These are phyloP conservation scores for Microdochium nivale DNA, from an alignment of 2,329 filamentous ascomycete species.

Conservation along the genomic window DNA sequence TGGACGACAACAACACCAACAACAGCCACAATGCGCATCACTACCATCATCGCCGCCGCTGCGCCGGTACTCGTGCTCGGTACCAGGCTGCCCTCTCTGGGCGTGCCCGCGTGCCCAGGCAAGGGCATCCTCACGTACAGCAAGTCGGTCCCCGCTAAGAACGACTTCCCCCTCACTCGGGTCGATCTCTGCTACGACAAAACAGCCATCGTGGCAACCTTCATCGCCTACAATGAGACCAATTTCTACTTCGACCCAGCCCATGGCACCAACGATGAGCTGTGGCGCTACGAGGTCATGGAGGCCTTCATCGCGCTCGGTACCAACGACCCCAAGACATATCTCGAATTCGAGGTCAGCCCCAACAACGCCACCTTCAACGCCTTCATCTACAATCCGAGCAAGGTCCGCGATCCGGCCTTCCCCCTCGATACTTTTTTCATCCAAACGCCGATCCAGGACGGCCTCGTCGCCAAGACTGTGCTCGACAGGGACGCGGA, in stretches of 20 bases:
- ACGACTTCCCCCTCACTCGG: constrained; percentile 31
- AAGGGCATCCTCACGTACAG: constrained; percentile 27
- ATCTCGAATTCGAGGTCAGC: constrained; percentile 41
- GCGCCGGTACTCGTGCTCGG: neutral
- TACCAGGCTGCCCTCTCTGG: constrained; percentile 14
- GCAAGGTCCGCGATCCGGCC: constrained; percentile 30
- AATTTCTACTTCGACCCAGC: constrained; percentile 35
- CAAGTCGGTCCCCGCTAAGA: constrained; percentile 31
- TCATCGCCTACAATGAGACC: constrained; percentile 35
- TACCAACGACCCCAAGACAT: constrained; percentile 35
- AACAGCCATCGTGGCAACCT: constrained; percentile 28
- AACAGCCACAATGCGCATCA: neutral
- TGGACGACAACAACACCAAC: neutral
- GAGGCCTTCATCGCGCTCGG: constrained; percentile 39
- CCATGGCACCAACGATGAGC: constrained; percentile 34
- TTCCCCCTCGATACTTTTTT: constrained; percentile 35
- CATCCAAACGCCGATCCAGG: constrained; percentile 30
- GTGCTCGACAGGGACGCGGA: constrained; percentile 23
- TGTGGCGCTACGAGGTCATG: constrained; percentile 42
- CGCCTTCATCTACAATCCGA: constrained; percentile 41
- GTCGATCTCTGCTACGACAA: constrained; percentile 38
- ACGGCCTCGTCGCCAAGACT: constrained; percentile 32
- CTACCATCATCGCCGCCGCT: neutral
- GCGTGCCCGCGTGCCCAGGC: constrained; percentile 29
- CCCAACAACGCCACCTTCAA: constrained; percentile 44